phyloP scores from a whole-genome alignment of 441 rosid genomes.

The Erysimum cheiri region DNA sequence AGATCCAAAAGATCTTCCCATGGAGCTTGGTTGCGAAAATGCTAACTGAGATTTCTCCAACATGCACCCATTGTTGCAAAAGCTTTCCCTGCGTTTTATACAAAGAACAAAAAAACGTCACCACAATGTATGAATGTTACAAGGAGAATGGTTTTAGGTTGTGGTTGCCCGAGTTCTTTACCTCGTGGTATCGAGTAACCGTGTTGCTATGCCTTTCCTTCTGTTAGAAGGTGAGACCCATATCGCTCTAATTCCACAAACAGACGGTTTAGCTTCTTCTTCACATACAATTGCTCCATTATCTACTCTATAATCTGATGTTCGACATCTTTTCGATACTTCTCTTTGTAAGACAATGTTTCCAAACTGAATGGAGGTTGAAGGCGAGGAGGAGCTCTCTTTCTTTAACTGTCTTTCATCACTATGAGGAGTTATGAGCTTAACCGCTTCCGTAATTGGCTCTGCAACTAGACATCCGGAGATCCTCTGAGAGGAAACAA shows the following conservation, averaged over 20 bases:
- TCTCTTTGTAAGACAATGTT: constrained; percentile 64
- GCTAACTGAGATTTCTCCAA: constrained; percentile 66
- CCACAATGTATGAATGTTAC: neutral
- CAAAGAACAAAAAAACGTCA: neutral
- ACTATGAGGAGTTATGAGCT: constrained; percentile 50
- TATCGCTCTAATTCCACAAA: constrained; percentile 85
- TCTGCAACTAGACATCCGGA: constrained; percentile 78
- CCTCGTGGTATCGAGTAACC: constrained; percentile 79
- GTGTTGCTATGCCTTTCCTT: constrained; percentile 75
- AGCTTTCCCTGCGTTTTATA: constrained; percentile 64
- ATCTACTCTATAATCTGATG: constrained; percentile 38
- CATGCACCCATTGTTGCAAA: constrained; percentile 47
- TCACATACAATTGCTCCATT: constrained; percentile 63
- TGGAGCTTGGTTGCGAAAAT: constrained; percentile 75
- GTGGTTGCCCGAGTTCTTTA: constrained; percentile 36
- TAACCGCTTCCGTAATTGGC: constrained; percentile 81
- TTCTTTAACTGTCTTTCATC: constrained; percentile 47
- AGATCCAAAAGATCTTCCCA: constrained; percentile 76
- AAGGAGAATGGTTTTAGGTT: neutral
- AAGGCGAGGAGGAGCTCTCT: constrained; percentile 38
- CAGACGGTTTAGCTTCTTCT: constrained; percentile 57
- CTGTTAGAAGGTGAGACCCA: constrained; percentile 90
- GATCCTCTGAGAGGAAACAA: constrained; percentile 59
- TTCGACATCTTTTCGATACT: constrained; percentile 49
- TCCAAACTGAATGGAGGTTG: constrained; percentile 71